Evolutionary conservation across 371 early-diverging fungal genomes (phyloP).

Genomic region (Batrachochytrium dendrobatidis): DNA sequence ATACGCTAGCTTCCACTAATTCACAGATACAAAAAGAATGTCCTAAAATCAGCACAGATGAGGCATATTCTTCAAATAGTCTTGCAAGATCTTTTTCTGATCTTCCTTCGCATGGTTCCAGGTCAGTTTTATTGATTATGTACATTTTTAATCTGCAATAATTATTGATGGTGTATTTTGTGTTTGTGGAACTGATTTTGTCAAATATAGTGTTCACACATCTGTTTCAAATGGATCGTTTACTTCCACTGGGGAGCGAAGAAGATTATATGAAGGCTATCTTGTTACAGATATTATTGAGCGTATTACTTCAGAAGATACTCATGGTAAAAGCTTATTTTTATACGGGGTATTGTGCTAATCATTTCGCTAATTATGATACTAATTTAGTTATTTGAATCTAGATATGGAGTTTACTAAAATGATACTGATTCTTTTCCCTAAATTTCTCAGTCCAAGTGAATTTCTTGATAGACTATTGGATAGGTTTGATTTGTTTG

Average conservation of each 20-base stretch:
- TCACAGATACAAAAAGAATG: too few relatives aligned
- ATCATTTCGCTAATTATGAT: too few relatives aligned
- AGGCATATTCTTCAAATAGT: background rate
- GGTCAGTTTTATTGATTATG: too few relatives aligned
- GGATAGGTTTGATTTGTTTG: slow-evolving; percentile 28
- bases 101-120: too few relatives aligned
- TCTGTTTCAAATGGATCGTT: background rate
- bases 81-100: slow-evolving; percentile 3
- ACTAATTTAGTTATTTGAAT: too few relatives aligned
- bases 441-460: slow-evolving; percentile 29
- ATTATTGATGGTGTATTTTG: background rate
- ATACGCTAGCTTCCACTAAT: too few relatives aligned
- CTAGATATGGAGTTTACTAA: slow-evolving; percentile 33
- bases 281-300: slow-evolving; percentile 23
- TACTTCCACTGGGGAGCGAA: background rate
- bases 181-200: background rate
- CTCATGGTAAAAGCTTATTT: slow-evolving; percentile 12
- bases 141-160: background rate
- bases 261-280: slow-evolving; percentile 9
- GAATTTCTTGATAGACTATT: slow-evolving; percentile 34
- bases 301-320: slow-evolving; percentile 18
- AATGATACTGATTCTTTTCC: slow-evolving; percentile 29
- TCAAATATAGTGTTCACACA: background rate
- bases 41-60: too few relatives aligned
- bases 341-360: background rate